These are phyloP conservation scores for Calonectria pteridis DNA, from an alignment of 2,329 filamentous ascomycete species.

Conservation along the genomic window DNA sequence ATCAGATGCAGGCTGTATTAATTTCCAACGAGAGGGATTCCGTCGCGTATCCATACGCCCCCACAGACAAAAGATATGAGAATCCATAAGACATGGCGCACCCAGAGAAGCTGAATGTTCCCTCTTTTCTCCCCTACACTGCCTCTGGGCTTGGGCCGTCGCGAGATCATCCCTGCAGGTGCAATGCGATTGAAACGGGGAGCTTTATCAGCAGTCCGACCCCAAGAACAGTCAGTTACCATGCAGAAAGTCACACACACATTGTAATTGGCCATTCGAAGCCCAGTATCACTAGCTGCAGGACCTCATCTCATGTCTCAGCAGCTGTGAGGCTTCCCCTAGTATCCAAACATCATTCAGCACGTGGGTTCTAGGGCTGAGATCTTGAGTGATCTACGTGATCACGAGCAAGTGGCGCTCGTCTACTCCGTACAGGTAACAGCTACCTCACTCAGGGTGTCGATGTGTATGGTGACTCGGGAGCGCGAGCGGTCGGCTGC, in stretches of 20 bases:
- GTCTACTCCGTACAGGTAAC: background rate
- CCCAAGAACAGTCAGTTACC: background rate
- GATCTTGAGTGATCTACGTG: background rate
- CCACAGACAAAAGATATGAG: background rate
- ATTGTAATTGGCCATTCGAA: background rate
- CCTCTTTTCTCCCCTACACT: conserved; percentile 4
- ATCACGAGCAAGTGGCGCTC: background rate
- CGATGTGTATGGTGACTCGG: background rate
- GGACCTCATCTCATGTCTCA: background rate
- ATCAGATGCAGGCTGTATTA: conserved; percentile 19
- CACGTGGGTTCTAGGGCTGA: background rate
- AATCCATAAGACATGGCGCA: background rate
- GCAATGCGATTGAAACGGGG: background rate
- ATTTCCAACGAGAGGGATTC: conserved; percentile 27
- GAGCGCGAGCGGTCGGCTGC: background rate
- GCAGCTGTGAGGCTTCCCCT: background rate
- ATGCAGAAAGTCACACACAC: background rate
- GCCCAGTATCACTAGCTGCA: background rate
- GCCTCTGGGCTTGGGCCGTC: background rate
- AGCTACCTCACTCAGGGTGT: background rate
- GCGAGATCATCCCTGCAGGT: conserved; percentile 2
- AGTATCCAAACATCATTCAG: background rate
- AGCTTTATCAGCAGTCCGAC: background rate
- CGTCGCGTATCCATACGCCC: background rate
- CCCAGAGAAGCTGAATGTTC: background rate